Percentiles rank a stretch among this genome's conserved stretches.
These are phyloP conservation scores for Rubia peregrina DNA, from an alignment of 305 asterid genomes.

Conservation along the genomic window DNA sequence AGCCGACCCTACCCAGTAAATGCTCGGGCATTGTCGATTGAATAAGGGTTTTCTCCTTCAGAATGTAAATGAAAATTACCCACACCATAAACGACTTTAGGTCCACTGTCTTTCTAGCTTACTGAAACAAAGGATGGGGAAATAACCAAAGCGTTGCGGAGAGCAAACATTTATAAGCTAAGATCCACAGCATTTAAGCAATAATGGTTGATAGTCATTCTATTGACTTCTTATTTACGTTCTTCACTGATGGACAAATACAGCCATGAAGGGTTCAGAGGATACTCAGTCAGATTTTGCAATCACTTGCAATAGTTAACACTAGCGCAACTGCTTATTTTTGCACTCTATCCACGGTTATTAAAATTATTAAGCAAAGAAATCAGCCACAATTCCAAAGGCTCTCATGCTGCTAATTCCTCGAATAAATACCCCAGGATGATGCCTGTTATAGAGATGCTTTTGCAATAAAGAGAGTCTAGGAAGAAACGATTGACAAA, in stretches of 20 bases:
- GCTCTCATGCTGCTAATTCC: not conserved
- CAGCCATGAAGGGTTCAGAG: not conserved
- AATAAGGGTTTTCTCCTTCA: not conserved
- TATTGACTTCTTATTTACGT: not conserved
- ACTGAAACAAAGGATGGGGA: not conserved
- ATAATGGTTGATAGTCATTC: not conserved
- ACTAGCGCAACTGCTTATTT: too few relatives aligned
- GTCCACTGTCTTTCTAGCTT: not conserved
- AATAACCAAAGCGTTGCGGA: not conserved
- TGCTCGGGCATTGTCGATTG: not conserved
- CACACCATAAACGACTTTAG: not conserved
- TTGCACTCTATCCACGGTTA: not conserved
- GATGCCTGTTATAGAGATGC: not conserved
- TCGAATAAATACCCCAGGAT: not conserved
- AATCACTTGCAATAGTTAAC: not conserved
- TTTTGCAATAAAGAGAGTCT: not conserved
- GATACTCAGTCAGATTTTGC: not conserved
- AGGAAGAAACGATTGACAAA: not conserved
- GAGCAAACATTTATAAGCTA: not conserved
- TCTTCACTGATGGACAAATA: not conserved
- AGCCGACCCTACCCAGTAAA: not conserved
- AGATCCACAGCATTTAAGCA: conserved; percentile 1
- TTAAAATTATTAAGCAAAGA: not conserved
- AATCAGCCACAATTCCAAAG: not conserved
- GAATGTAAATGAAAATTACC: not conserved